Conservation (phyloP, 345 rosid genomes). For the Iberis pinnata region DNA sequence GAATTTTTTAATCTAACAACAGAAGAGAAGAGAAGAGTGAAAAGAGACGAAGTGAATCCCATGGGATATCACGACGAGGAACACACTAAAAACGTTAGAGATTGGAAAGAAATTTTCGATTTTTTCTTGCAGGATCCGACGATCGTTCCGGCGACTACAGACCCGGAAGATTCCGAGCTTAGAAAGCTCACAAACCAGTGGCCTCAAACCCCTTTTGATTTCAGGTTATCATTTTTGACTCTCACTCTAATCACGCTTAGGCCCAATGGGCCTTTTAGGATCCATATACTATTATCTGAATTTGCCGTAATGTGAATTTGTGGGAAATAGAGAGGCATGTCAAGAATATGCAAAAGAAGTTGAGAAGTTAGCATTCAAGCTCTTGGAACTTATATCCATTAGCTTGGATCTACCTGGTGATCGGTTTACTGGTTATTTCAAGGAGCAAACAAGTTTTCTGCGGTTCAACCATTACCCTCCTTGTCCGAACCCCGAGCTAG, state of each 20-base stretch:
- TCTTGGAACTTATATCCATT: conserved; percentile 55
- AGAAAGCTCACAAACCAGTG: conserved; percentile 58
- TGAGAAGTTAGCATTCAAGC: conserved; percentile 52
- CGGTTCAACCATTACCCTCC: conserved; percentile 76
- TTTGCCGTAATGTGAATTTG: too few relatives aligned
- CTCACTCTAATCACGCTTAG: background rate
- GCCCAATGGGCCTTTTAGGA: too few relatives aligned
- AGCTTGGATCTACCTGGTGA: conserved; percentile 59
- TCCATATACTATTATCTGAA: too few relatives aligned
- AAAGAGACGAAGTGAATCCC: conserved; percentile 55
- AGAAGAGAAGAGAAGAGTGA: conserved; percentile 60
- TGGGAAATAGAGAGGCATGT: conserved; percentile 39
- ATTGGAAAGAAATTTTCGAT: conserved; percentile 90
- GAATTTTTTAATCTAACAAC: conserved; percentile 44
- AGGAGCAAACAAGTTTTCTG: conserved; percentile 54
- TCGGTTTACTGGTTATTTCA: conserved; percentile 44
- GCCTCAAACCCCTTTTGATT: conserved; percentile 52
- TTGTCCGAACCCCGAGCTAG: conserved; percentile 70
- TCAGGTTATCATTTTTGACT: too few relatives aligned
- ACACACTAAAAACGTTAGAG: conserved; percentile 85
- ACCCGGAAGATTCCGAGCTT: conserved; percentile 40
- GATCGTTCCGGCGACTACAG: conserved; percentile 49
- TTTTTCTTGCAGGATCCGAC: conserved; percentile 52
- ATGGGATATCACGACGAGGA: conserved; percentile 73
- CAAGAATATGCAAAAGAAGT: conserved; percentile 59